These are phyloP conservation scores for Exsudoporus frostii DNA, from an alignment of 768 basidiomycete species.

Conservation along the genomic window DNA sequence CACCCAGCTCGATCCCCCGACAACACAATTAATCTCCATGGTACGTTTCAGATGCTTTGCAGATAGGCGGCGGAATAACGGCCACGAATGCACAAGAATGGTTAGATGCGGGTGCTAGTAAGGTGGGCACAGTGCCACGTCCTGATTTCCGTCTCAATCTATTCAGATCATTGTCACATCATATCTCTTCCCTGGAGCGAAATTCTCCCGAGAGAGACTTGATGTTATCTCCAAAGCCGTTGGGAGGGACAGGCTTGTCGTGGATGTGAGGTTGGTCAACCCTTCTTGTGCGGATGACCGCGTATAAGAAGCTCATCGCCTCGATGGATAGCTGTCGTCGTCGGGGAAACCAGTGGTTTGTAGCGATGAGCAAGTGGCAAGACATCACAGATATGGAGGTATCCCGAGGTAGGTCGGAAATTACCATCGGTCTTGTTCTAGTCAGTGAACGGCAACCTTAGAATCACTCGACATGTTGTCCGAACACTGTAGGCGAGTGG, in stretches of 20 bases:
- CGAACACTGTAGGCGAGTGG: constrained; percentile 70
- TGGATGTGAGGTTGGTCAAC: constrained; percentile 80
- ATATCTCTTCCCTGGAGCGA: constrained; percentile 82
- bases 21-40: constrained; percentile 1
- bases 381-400: constrained; percentile 94
- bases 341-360: constrained; percentile 75
- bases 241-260: constrained; percentile 84
- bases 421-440: not conserved
- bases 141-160: constrained; percentile 6
- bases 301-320: not conserved
- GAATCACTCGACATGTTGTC: constrained; percentile 77
- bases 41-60: constrained; percentile 58
- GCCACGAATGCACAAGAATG: constrained; percentile 77
- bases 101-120: constrained; percentile 87
- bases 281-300: not conserved
- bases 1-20: constrained; percentile 1
- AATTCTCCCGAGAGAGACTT: constrained; percentile 74
- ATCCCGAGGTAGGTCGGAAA: constrained; percentile 54
- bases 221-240: constrained; percentile 56
- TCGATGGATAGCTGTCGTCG: constrained; percentile 67
- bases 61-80: constrained; percentile 92
- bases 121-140: constrained; percentile 46
- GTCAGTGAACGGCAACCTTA: constrained; percentile 29
- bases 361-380: constrained; percentile 99
- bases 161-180: constrained; percentile 95